Evolutionary conservation across 2,329 filamentous ascomycete genomes (phyloP), one percentile per base, ranked within the genome.

Genomic region (Aspergillus glaucus): DNA sequence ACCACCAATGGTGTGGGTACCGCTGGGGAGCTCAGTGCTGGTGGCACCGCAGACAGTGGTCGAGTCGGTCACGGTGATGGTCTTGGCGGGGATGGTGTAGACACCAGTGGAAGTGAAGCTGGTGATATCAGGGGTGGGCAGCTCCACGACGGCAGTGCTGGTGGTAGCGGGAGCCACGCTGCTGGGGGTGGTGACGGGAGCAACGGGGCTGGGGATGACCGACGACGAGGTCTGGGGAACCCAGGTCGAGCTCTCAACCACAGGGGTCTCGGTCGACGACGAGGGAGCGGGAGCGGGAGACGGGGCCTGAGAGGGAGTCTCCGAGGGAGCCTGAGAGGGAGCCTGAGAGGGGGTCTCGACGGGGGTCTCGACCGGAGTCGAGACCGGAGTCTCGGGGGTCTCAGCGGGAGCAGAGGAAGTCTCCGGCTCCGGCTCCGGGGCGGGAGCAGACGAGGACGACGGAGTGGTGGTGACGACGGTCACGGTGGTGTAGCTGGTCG

Each of bases 1-100:
- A 74, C 85, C 86, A 58, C 86, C 86, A 54, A 84, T 71, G 56
- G 84, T 87, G 77, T 87, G 76, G 39, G 77, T 81, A 62, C 86
- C 86, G 50, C 77, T 67, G 47, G 83, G 73, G 44, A 88, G 75
- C 45, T 75, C 69, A 57, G 85, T 86, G 50, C 80, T 77, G 54
- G 80, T 75, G 46, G 80, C 78, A 59, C 70, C 84, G 68, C 80
- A 82, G 53, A 87, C 84, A 36, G 83, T 87, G 58, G 82, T 86
- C 51, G 79, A 79, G 67, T 82, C 75, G 54, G 77, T 82, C 57
- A 90, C 72, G 52, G 81, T 84, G 56, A 87, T 64, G 54, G 86
- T 91, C 58, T 79, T 86, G 51, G 85, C 84, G 58, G 84, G 82
- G 76, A 88, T 82, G 57, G 86, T 88, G 76, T 89, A 90, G 54